Conservation (phyloP, 345 rosid genomes). For the Populus nigra region DNA sequence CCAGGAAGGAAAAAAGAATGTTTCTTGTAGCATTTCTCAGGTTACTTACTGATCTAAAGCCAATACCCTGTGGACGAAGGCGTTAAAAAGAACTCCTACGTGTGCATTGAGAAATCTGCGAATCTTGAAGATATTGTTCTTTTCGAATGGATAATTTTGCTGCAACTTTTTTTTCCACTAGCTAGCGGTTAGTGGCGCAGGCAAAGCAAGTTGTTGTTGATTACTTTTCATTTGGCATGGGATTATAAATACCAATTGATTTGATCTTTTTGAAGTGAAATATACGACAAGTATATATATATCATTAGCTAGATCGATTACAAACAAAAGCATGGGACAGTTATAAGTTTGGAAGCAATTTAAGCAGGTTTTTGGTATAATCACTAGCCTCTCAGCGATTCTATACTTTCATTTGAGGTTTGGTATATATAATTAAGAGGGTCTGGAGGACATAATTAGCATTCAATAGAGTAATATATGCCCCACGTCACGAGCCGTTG, state of each 20-base stretch:
- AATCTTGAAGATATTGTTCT: too few species aligned
- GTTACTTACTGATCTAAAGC: too few species aligned
- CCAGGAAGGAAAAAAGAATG: too few species aligned
- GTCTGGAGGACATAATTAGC: not conserved
- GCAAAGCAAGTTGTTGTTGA: not conserved
- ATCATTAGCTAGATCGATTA: slow-evolving; percentile 2
- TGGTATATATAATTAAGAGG: not conserved
- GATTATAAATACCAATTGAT: not conserved
- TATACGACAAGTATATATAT: slow-evolving; percentile 11
- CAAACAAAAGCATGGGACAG: slow-evolving; percentile 5
- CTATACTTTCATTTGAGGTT: not conserved
- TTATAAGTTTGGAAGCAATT: slow-evolving; percentile 7
- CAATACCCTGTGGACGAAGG: too few species aligned
- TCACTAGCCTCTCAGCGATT: not conserved
- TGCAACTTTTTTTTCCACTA: too few species aligned
- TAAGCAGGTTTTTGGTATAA: slow-evolving; percentile 10
- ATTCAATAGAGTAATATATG: not conserved
- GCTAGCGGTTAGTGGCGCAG: not conserved
- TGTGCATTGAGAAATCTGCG: too few species aligned
- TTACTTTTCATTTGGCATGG: not conserved
- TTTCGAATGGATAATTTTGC: too few species aligned
- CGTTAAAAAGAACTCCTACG: too few species aligned
- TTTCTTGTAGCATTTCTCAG: too few species aligned
- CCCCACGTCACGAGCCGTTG: too few species aligned
- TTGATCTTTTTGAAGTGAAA: slow-evolving; percentile 11